These are phyloP conservation scores for Pseudocercospora eumusae DNA, from an alignment of 2,329 filamentous ascomycete genomes.

Conservation along the genomic window DNA sequence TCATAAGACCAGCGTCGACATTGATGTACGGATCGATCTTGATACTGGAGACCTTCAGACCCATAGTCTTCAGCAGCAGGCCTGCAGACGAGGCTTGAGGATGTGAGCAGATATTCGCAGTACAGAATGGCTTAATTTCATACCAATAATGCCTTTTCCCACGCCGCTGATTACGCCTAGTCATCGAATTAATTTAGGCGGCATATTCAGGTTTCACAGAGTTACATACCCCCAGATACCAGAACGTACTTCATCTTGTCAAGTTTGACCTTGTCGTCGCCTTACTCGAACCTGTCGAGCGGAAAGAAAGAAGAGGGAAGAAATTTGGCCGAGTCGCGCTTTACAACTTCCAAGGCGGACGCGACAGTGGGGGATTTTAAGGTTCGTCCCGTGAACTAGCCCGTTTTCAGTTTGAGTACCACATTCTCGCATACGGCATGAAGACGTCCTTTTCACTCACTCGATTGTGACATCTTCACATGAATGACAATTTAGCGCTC, in stretches of 20 bases:
- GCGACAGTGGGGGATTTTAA: slow-evolving; percentile 2
- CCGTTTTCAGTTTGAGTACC: neutral
- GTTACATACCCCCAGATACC: slow-evolving; percentile 69
- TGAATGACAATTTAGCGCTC: neutral
- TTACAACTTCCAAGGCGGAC: neutral
- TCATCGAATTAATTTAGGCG: slow-evolving; percentile 17
- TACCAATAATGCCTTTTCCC: slow-evolving; percentile 69
- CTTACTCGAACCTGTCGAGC: slow-evolving; percentile 45
- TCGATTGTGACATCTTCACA: neutral
- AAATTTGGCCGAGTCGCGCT: slow-evolving; percentile 8
- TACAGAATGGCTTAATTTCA: slow-evolving; percentile 24
- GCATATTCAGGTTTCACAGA: neutral
- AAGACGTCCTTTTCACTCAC: neutral
- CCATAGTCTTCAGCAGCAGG: slow-evolving; percentile 75
- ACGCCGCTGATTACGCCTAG: slow-evolving; percentile 60
- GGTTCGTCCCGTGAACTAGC: neutral
- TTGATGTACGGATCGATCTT: slow-evolving; percentile 75
- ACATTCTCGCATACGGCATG: neutral
- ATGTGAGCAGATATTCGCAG: slow-evolving; percentile 13
- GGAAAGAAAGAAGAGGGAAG: slow-evolving; percentile 42
- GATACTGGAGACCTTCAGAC: slow-evolving; percentile 70
- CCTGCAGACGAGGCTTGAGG: slow-evolving; percentile 65
- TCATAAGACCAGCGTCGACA: slow-evolving; percentile 73
- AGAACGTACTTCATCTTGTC: slow-evolving; percentile 77
- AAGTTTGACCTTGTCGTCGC: slow-evolving; percentile 42